Base-by-base conservation (phyloP, 768 basidiomycete species). In the Ramaria rubella region DNA sequence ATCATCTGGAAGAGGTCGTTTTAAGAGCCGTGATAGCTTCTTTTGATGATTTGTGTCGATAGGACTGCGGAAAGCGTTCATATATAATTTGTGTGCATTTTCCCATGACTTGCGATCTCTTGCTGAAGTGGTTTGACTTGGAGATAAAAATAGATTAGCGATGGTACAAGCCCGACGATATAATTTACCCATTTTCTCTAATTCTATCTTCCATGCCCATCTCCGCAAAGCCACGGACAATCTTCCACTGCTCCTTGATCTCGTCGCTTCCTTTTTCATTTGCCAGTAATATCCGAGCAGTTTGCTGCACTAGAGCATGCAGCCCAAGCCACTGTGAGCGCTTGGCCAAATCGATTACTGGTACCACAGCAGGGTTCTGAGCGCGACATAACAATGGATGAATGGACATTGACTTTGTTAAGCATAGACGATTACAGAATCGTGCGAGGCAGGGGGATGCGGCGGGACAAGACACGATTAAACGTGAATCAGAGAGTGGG, bases 381-480 rank as follows among this genome's bases (percentile, higher is more conserved):
- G 78, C 72, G 4, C 83, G 76, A 61, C 92, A 94, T 11, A 94
- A 73, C 3, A 93, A 70, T 0, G 86, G 80, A 59, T 93, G 90
- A 21, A 64, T 61, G 0, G 75, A 75, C 1, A 76, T 77, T 0
- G 87, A 81, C 34, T 88, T 82, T 15, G 78, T 68, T 14, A 82
- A 76, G 65, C 92, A 94, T 1, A 90, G 78, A 2, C 89, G 79
- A 58, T 83, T 88, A 73, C 92, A 94, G 72, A 90, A 94, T 43
- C 82, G 76, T 9, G 79, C 78, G 3, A 81, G 75, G 60, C 90
- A 91, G 26, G 67, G 65, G 11, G 69, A 36, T 1, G 70, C 60
- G 2, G 74, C 72, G 8, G 78, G 70, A 64, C 88, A 90, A 5
- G 77, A 64, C 19, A 82, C 70, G 46, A 79, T 72, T 26, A 68